A percentile compares a stretch with the other conserved stretches of the same genome.
These are phyloP conservation scores for Aleurites moluccanus DNA, from an alignment of 441 rosid species.

Conservation along the genomic window DNA sequence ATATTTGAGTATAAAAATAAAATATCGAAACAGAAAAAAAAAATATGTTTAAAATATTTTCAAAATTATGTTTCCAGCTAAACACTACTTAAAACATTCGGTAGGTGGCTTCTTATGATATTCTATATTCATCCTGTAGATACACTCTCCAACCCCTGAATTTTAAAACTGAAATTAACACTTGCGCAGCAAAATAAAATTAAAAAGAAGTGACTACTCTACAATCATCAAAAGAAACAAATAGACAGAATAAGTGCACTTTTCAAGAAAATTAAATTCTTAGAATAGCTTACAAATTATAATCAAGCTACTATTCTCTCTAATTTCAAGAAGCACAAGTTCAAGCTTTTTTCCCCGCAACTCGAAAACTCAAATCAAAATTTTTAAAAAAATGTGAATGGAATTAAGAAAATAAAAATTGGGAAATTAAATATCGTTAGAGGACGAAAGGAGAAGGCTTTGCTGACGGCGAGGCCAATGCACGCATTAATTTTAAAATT, in stretches of 20 bases:
- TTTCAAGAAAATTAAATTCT: neutral
- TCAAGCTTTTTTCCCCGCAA: constrained; percentile 86
- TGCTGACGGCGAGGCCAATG: constrained; percentile 83
- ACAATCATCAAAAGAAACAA: neutral
- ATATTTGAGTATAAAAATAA: too few relatives aligned
- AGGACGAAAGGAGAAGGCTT: constrained; percentile 76
- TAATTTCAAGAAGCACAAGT: constrained; percentile 57
- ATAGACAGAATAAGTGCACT: neutral
- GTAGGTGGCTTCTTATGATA: constrained; percentile 62
- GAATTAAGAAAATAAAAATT: neutral
- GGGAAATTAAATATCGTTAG: constrained; percentile 48
- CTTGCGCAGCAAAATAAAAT: neutral
- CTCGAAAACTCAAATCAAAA: constrained; percentile 24
- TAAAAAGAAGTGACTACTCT: neutral
- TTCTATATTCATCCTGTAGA: constrained; percentile 85
- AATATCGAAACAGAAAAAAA: too few relatives aligned
- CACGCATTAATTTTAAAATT: too few relatives aligned
- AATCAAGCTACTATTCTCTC: too few relatives aligned
- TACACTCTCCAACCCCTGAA: constrained; percentile 84
- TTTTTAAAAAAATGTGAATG: neutral
- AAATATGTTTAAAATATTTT: too few relatives aligned
- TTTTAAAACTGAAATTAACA: constrained; percentile 6
- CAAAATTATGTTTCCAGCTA: too few relatives aligned
- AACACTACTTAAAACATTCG: constrained; percentile 71
- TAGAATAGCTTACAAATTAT: neutral